These are phyloP conservation scores for Acanthamoeba healyi DNA, from an alignment of 208 protist species.

Conservation along the genomic window DNA sequence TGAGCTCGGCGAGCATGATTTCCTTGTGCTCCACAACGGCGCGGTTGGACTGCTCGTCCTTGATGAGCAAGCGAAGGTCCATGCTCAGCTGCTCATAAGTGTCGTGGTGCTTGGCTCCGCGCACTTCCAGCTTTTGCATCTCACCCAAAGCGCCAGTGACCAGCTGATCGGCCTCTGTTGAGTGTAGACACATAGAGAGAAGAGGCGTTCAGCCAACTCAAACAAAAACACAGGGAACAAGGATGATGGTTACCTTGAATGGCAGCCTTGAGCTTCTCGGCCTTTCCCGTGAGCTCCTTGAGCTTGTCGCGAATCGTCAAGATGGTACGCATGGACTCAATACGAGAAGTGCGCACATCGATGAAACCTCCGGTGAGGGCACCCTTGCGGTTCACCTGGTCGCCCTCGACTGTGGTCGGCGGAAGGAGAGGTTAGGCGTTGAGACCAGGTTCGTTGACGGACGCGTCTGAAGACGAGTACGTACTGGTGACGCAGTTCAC, in stretches of 20 bases:
- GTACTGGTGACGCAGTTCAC: constrained; percentile 97
- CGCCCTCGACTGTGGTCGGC: constrained; percentile 84
- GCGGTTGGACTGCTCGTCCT: neutral
- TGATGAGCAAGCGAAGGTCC: constrained; percentile 58
- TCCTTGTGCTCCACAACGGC: neutral
- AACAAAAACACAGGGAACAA: neutral
- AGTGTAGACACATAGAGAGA: too few relatives aligned
- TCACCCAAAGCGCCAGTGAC: constrained; percentile 46
- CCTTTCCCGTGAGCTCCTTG: neutral
- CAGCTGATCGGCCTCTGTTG: constrained; percentile 75
- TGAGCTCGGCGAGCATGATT: constrained; percentile 25
- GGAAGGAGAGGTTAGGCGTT: neutral
- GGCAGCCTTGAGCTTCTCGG: constrained; percentile 32
- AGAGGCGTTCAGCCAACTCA: too few relatives aligned
- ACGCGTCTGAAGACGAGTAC: too few relatives aligned
- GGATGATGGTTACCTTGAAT: neutral
- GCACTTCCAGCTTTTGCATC: constrained; percentile 67
- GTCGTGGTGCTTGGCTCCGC: neutral
- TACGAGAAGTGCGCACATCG: constrained; percentile 52
- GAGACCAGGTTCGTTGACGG: neutral
- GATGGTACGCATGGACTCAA: constrained; percentile 18
- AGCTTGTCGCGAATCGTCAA: neutral
- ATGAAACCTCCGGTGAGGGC: constrained; percentile 95
- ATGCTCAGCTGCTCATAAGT: constrained; percentile 59
- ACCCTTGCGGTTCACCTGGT: constrained; percentile 91